phyloP scores from a whole-genome alignment of 495 filamentous ascomycete species.

The Podospora bellae-mahoneyi region DNA sequence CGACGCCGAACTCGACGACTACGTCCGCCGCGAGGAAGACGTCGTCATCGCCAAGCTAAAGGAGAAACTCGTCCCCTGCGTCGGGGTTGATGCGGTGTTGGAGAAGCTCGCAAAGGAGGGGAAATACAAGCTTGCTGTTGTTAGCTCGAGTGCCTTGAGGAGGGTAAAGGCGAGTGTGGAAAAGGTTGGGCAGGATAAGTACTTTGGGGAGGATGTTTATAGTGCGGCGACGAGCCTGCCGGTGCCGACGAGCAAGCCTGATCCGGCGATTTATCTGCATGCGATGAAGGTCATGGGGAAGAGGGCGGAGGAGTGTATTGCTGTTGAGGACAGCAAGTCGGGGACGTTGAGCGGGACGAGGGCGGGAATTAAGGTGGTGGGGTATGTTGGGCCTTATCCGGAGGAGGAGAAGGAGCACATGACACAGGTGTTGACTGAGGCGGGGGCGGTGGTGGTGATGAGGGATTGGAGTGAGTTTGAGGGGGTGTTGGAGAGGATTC shows the following conservation, averaged over 20 bases:
- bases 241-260: slow-evolving; percentile 82
- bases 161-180: slow-evolving; percentile 76
- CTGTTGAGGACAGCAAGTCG: slow-evolving; percentile 87
- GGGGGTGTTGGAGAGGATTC: slow-evolving; percentile 63
- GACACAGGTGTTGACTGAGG: slow-evolving; percentile 62
- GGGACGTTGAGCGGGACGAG: slow-evolving; percentile 76
- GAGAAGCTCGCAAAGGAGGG: slow-evolving; percentile 57
- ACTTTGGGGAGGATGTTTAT: slow-evolving; percentile 77
- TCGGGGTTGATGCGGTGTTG: slow-evolving; percentile 67
- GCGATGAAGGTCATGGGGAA: slow-evolving; percentile 73
- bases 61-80: slow-evolving; percentile 63
- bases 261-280: slow-evolving; percentile 87
- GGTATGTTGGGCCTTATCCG: slow-evolving; percentile 81
- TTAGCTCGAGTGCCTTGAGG: slow-evolving; percentile 73
- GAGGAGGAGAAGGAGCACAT: slow-evolving; percentile 69
- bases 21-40: slow-evolving; percentile 77
- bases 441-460: slow-evolving; percentile 76
- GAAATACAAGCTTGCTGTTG: slow-evolving; percentile 77
- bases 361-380: slow-evolving; percentile 80
- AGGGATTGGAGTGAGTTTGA: slow-evolving; percentile 80
- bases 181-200: slow-evolving; percentile 76
- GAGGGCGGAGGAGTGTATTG: slow-evolving; percentile 70
- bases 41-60: slow-evolving; percentile 81
- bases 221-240: slow-evolving; percentile 75
- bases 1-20: slow-evolving; percentile 65